Conservation (phyloP, 2,329 filamentous ascomycete genomes). For the Karstenula rhodostoma region DNA sequence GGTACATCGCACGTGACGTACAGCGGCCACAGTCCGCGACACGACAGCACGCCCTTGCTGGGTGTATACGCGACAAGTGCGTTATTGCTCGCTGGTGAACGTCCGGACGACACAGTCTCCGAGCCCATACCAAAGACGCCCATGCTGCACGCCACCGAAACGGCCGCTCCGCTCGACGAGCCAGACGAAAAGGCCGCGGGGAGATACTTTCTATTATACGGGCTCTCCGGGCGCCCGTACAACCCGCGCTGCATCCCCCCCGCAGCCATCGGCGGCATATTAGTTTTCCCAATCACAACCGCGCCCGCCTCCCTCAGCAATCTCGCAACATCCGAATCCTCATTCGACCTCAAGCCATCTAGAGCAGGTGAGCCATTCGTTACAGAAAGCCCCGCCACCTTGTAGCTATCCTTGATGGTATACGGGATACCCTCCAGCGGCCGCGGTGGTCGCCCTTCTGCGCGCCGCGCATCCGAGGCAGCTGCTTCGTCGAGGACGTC, state of each 20-base stretch:
- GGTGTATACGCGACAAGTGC: conserved; percentile 65
- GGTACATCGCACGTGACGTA: conserved; percentile 65
- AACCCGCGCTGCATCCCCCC: conserved; percentile 66
- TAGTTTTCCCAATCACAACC: conserved; percentile 64
- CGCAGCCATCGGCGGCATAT: conserved; percentile 68
- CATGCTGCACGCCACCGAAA: conserved; percentile 60
- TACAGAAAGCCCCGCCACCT: conserved; percentile 61
- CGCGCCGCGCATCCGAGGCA: conserved; percentile 57
- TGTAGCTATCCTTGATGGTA: conserved; percentile 67
- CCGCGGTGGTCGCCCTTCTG: conserved; percentile 45
- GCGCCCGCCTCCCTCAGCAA: conserved; percentile 59
- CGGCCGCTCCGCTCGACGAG: conserved; percentile 65
- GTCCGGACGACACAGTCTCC: conserved; percentile 65
- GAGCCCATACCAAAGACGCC: conserved; percentile 63
- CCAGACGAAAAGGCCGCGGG: conserved; percentile 65
- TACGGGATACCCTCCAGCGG: conserved; percentile 65
- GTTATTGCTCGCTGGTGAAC: conserved; percentile 66
- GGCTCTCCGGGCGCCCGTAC: conserved; percentile 65
- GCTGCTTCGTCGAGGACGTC: conserved; percentile 57
- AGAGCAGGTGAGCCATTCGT: conserved; percentile 65
- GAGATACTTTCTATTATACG: conserved; percentile 63
- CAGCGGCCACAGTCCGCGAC: conserved; percentile 63
- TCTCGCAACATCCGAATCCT: conserved; percentile 62
- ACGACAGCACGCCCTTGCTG: conserved; percentile 61
- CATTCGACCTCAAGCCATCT: conserved; percentile 56